Percentiles rank a stretch among this genome's conserved stretches.
Conservation (phyloP, 352 stramenopile genomes). For the Phytophthora ohioensis region DNA sequence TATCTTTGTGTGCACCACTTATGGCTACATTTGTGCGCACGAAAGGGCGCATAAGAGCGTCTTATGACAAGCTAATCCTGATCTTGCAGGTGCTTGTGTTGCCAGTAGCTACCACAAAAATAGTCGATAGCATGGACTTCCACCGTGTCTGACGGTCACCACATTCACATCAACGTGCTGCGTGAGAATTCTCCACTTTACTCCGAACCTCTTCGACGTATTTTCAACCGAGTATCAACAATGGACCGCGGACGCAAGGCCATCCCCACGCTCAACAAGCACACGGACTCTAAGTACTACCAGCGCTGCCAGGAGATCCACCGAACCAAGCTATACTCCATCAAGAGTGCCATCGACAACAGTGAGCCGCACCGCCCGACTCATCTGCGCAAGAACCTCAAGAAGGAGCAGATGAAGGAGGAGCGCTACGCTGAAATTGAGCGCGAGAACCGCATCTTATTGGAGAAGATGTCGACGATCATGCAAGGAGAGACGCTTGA, state of each 20-base stretch:
- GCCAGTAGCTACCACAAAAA: conserved; percentile 22
- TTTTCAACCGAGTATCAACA: not conserved
- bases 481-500: conserved; percentile 90
- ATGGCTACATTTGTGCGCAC: conserved; percentile 30
- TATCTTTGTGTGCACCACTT: conserved; percentile 38
- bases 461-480: conserved; percentile 98
- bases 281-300: conserved; percentile 90
- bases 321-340: conserved; percentile 77
- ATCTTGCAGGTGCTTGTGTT: not conserved
- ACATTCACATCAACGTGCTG: conserved; percentile 29
- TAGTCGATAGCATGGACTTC: conserved; percentile 13
- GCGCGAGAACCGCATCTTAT: conserved; percentile 96
- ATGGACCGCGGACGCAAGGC: conserved; percentile 90
- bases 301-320: conserved; percentile 89
- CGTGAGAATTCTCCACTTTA: conserved; percentile 1
- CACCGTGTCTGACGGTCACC: not conserved
- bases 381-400: conserved; percentile 96
- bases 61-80: conserved; percentile 40
- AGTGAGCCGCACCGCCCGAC: conserved; percentile 90
- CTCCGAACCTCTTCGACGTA: not conserved
- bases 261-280: conserved; percentile 88
- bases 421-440: conserved; percentile 96
- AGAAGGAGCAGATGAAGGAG: conserved; percentile 97
- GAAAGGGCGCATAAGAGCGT: conserved; percentile 33
- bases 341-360: conserved; percentile 97